Conservation (phyloP, 495 filamentous ascomycete species). For the Geopyxis carbonaria region DNA sequence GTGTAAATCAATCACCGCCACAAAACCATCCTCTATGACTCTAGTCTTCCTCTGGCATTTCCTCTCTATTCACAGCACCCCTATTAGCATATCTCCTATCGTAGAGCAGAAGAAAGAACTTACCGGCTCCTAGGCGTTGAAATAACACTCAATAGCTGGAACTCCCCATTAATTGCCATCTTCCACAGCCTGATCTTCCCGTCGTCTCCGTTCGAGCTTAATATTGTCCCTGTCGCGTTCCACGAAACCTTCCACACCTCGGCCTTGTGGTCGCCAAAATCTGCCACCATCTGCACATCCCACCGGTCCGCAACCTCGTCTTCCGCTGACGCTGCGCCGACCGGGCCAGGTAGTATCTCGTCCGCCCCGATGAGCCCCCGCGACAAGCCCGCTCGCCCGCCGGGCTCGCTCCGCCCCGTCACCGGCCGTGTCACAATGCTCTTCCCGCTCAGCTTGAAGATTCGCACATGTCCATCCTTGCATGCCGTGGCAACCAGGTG, state of each 20-base stretch:
- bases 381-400: slow-evolving; percentile 37
- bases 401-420: slow-evolving; percentile 15
- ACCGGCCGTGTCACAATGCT: slow-evolving; percentile 8
- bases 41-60: slow-evolving; percentile 2
- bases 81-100: neutral
- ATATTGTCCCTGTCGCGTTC: slow-evolving; percentile 42
- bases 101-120: neutral
- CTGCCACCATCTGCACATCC: slow-evolving; percentile 33
- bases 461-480: slow-evolving; percentile 72
- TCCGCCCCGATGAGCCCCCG: slow-evolving; percentile 37
- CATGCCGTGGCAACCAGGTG: slow-evolving; percentile 84
- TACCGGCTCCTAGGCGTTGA: slow-evolving; percentile 10
- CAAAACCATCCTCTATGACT: too few species aligned
- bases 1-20: too few species aligned
- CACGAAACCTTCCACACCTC: slow-evolving; percentile 46
- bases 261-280: slow-evolving; percentile 36
- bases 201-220: slow-evolving; percentile 44
- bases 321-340: too few species aligned
- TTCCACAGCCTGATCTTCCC: slow-evolving; percentile 41
- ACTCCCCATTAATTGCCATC: slow-evolving; percentile 22
- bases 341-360: slow-evolving; percentile 17
- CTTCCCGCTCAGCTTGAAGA: slow-evolving; percentile 51
- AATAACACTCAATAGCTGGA: slow-evolving; percentile 23
- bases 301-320: slow-evolving; percentile 9
- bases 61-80: neutral